Evolutionary conservation across 2,329 filamentous ascomycete species (phyloP).

Genomic region (Penicillium digitatum): DNA sequence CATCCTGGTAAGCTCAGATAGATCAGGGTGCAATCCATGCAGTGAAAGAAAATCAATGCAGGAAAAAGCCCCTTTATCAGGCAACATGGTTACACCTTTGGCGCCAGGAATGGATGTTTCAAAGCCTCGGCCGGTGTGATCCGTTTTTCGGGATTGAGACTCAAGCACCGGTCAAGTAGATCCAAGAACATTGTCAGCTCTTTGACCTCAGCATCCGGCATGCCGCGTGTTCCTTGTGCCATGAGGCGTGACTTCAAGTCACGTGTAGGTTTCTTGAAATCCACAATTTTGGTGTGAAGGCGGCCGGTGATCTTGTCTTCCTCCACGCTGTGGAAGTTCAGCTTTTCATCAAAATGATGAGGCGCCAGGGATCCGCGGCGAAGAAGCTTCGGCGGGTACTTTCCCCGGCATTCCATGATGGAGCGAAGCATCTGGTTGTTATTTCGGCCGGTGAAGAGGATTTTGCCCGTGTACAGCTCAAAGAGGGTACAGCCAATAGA

Average conservation of each 20-base stretch:
- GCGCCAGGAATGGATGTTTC: slow-evolving; percentile 78
- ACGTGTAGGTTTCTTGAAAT: slow-evolving; percentile 65
- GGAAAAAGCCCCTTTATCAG: not conserved
- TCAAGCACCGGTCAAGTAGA: slow-evolving; percentile 80
- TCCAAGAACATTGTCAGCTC: slow-evolving; percentile 83
- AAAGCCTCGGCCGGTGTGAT: slow-evolving; percentile 82
- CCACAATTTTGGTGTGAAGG: slow-evolving; percentile 50
- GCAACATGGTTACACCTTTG: slow-evolving; percentile 27
- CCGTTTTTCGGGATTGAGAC: slow-evolving; percentile 87
- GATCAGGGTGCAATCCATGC: not conserved
- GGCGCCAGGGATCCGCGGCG: slow-evolving; percentile 72
- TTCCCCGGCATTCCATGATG: slow-evolving; percentile 94
- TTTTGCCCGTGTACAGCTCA: slow-evolving; percentile 95
- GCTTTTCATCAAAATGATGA: slow-evolving; percentile 77
- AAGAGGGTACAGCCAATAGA: slow-evolving; percentile 96
- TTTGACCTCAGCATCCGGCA: slow-evolving; percentile 68
- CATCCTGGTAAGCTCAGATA: not conserved
- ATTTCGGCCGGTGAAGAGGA: slow-evolving; percentile 87
- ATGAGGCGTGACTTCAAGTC: slow-evolving; percentile 78
- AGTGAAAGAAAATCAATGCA: not conserved
- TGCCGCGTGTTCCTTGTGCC: slow-evolving; percentile 65
- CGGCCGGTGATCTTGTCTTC: slow-evolving; percentile 83
- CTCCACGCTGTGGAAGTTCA: slow-evolving; percentile 81
- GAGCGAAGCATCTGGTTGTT: slow-evolving; percentile 98
- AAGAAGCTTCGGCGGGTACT: slow-evolving; percentile 83